Conservation (phyloP, 169 alveolate species). For the Cyclospora cayetanensis region DNA sequence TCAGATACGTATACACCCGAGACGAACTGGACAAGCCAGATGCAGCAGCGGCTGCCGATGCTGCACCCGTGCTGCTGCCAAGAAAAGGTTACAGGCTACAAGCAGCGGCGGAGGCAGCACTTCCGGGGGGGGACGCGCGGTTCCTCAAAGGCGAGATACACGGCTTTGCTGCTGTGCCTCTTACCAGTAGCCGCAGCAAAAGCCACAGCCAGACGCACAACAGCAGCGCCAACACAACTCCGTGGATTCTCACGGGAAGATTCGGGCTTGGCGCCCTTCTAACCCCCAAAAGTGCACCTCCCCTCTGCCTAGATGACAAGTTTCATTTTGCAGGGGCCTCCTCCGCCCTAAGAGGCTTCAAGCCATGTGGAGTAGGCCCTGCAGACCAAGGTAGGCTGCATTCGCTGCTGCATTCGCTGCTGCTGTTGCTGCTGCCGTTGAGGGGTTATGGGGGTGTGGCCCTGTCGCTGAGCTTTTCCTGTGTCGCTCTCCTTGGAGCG, state of each 20-base stretch:
- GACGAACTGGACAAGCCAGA: neutral
- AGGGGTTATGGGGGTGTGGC: neutral
- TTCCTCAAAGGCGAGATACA: constrained; percentile 36
- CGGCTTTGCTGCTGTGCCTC: constrained; percentile 46
- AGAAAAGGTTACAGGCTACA: constrained; percentile 9
- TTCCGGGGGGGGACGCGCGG: constrained; percentile 61
- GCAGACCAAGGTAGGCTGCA: constrained; percentile 1
- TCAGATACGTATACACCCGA: neutral
- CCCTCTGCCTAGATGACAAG: neutral
- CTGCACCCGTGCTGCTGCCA: constrained; percentile 42
- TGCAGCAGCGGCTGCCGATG: too few species aligned
- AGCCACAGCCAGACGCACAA: constrained; percentile 22
- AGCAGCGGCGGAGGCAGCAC: constrained; percentile 36
- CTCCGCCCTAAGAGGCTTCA: constrained; percentile 40
- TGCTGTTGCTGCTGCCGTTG: neutral
- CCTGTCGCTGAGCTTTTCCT: neutral
- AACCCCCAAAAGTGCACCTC: neutral
- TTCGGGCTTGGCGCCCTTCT: constrained; percentile 29
- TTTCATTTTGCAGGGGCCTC: constrained; percentile 36
- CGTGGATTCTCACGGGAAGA: constrained; percentile 37
- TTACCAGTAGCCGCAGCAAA: constrained; percentile 7
- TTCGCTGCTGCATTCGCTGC: neutral
- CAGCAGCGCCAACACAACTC: neutral
- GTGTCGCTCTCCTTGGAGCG: neutral
- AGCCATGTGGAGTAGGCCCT: constrained; percentile 44